Evolutionary conservation across 495 filamentous ascomycete species (phyloP).

Genomic region (Talaromyces liani): DNA sequence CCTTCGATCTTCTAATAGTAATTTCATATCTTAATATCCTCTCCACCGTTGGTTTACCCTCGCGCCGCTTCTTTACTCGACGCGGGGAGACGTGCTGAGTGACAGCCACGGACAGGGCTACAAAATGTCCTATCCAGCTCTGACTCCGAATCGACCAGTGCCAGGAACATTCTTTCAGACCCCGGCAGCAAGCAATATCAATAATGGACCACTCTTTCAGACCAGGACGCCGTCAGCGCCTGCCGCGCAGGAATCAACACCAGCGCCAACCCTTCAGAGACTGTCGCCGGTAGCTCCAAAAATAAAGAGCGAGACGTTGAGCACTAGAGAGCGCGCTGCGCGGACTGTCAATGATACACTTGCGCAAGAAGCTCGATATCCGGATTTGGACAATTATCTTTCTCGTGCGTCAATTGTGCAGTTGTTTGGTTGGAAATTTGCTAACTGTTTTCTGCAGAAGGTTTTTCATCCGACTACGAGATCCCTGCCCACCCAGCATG

Average conservation of each 20-base stretch:
- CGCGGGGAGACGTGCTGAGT: slow-evolving; percentile 11
- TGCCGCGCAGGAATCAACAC: slow-evolving; percentile 16
- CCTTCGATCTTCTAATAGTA: neutral
- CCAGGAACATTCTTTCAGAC: slow-evolving; percentile 71
- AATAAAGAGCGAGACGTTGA: slow-evolving; percentile 35
- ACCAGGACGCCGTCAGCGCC: slow-evolving; percentile 18
- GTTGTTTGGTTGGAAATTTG: slow-evolving; percentile 5
- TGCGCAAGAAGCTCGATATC: slow-evolving; percentile 67
- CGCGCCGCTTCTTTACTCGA: slow-evolving; percentile 1
- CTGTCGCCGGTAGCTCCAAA: slow-evolving; percentile 28
- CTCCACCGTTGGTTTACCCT: neutral
- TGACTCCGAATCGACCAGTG: slow-evolving; percentile 58
- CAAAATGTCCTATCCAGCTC: slow-evolving; percentile 53
- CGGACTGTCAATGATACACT: slow-evolving; percentile 76
- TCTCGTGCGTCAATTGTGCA: slow-evolving; percentile 56
- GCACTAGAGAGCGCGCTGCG: slow-evolving; percentile 71
- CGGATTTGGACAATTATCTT: slow-evolving; percentile 83
- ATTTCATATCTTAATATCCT: neutral
- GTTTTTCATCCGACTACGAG: slow-evolving; percentile 88
- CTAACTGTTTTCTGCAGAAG: slow-evolving; percentile 43
- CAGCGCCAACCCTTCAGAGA: slow-evolving; percentile 25
- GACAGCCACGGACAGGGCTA: slow-evolving; percentile 18
- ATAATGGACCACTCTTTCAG: slow-evolving; percentile 19
- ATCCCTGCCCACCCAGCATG: slow-evolving; percentile 57
- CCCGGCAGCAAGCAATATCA: slow-evolving; percentile 41